Evolutionary conservation across 106 monocot genomes (phyloP).

Genomic region (Acorus calamus): DNA sequence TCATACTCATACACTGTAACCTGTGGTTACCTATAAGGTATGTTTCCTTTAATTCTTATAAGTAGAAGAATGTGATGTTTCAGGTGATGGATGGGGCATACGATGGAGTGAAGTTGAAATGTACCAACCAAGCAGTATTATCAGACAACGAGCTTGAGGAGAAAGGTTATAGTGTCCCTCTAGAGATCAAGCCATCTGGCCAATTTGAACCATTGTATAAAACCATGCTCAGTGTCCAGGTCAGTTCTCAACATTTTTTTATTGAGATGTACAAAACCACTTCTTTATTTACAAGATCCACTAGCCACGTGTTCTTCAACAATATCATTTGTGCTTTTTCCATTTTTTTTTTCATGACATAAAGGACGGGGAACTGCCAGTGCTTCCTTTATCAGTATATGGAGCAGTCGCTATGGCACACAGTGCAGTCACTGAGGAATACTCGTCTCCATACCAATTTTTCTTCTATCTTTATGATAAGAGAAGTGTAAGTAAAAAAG

Average conservation of each 20-base stretch:
- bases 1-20: too few relatives aligned
- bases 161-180: constrained; percentile 49
- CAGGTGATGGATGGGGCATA: constrained; percentile 84
- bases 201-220: constrained; percentile 93
- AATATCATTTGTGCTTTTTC: background rate
- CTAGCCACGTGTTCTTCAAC: background rate
- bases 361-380: constrained; percentile 90
- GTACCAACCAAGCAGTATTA: constrained; percentile 65
- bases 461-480: constrained; percentile 98
- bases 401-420: constrained; percentile 95
- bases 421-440: constrained; percentile 65
- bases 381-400: constrained; percentile 89
- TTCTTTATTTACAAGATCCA: too few relatives aligned
- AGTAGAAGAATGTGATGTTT: background rate
- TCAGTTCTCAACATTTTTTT: constrained; percentile 11
- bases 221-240: constrained; percentile 80
- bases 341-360: constrained; percentile 1
- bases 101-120: constrained; percentile 69
- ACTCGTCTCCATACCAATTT: constrained; percentile 81
- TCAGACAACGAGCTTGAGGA: constrained; percentile 58
- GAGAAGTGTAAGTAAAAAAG: constrained; percentile 55
- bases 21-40: background rate
- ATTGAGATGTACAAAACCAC: background rate
- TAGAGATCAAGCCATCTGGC: constrained; percentile 77
- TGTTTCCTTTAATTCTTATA: background rate